phyloP scores from a whole-genome alignment of 176 grass and related monocot genomes.

The Aegilops bicornis region DNA sequence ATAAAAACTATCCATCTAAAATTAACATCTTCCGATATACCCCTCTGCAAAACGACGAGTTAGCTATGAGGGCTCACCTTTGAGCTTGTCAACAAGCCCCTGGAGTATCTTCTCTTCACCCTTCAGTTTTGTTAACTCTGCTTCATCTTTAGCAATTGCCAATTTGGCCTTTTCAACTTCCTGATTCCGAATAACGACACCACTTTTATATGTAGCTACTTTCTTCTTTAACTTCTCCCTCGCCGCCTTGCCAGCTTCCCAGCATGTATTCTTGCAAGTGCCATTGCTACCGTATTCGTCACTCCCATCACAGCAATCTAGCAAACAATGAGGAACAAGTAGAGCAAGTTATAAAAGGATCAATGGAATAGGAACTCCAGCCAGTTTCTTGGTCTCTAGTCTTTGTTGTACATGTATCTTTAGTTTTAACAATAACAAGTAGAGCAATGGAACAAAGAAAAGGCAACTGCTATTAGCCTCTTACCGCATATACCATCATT shows the following conservation, averaged over 20 bases:
- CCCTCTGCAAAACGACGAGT: neutral
- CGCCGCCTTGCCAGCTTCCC: conserved; percentile 92
- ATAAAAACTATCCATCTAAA: neutral
- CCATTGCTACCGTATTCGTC: conserved; percentile 80
- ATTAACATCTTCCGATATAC: neutral
- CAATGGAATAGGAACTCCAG: neutral
- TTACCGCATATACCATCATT: conserved; percentile 97
- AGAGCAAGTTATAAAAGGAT: neutral
- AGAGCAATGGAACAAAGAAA: neutral
- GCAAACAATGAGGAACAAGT: neutral
- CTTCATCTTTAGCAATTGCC: conserved; percentile 80
- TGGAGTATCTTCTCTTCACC: conserved; percentile 84
- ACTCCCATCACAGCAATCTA: conserved; percentile 98
- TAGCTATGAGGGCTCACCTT: conserved; percentile 43
- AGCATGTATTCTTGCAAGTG: conserved; percentile 89
- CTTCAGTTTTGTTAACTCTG: conserved; percentile 70
- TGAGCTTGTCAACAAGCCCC: conserved; percentile 86
- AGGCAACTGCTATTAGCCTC: conserved; percentile 8
- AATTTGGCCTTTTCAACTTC: conserved; percentile 81
- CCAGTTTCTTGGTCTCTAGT: neutral
- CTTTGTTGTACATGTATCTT: neutral
- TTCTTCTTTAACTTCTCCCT: conserved; percentile 94
- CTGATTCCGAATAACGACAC: conserved; percentile 67
- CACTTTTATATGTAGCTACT: conserved; percentile 74
- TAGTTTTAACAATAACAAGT: neutral